Evolutionary conservation across 2,329 filamentous ascomycete species (phyloP).

Genomic region (Cordyceps javanica): DNA sequence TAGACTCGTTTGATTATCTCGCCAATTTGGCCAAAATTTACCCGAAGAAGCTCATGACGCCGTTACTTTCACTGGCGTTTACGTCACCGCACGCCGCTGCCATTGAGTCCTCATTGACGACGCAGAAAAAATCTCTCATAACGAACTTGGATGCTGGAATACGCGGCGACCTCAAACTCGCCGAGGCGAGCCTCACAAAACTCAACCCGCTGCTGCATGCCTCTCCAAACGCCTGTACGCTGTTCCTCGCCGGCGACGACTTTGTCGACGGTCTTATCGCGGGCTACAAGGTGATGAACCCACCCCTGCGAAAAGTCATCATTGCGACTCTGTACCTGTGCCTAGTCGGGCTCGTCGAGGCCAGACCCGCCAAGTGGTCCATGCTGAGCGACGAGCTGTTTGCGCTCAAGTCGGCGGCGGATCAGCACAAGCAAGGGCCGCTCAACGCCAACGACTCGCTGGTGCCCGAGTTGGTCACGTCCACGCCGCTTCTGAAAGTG

Average conservation of each 20-base stretch:
- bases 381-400: conserved; percentile 80
- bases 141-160: conserved; percentile 56
- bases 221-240: conserved; percentile 49
- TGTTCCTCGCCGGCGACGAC: conserved; percentile 80
- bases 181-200: conserved; percentile 48
- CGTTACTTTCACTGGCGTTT: conserved; percentile 46
- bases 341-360: conserved; percentile 63
- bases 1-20: conserved; percentile 63
- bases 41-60: conserved; percentile 53
- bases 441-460: conserved; percentile 61
- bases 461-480: conserved; percentile 75
- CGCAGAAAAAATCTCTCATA: conserved; percentile 57
- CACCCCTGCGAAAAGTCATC: conserved; percentile 58
- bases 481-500: conserved; percentile 66
- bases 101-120: conserved; percentile 50
- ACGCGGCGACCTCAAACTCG: conserved; percentile 45
- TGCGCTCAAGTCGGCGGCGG: conserved; percentile 65
- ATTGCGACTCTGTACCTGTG: conserved; percentile 71
- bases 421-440: conserved; percentile 52
- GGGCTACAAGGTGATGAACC: conserved; percentile 60
- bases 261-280: conserved; percentile 70
- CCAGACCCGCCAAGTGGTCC: conserved; percentile 62
- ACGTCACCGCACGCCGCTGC: conserved; percentile 36
- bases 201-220: conserved; percentile 59
- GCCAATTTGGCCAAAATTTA: conserved; percentile 63